Evolutionary conservation across 2,329 filamentous ascomycete genomes (phyloP), one percentile per base, ranked within the genome.

Genomic region (Talaromyces atroroseus): DNA sequence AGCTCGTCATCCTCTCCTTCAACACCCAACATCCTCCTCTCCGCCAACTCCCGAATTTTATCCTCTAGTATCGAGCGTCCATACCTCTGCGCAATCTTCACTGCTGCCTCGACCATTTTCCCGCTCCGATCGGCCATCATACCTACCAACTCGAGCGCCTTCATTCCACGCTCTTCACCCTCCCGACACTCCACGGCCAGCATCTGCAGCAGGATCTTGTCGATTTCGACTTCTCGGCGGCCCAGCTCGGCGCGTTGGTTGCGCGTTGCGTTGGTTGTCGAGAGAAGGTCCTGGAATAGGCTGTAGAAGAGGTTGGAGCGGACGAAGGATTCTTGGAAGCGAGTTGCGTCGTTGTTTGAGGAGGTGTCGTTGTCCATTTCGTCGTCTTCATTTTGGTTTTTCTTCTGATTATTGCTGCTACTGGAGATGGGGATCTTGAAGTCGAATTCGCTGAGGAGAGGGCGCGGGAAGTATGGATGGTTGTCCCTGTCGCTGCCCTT

Each of bases 101-200:
- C 84, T 1, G 94, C 94, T 4, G 92, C 89, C 70, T 96, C 91
- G 57, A 96, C 74, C 89, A 96, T 96, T 70, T 88, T 87, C 18
- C 92, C 92, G 59, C 84, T 88, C 47, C 84, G 80, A 74, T 97
- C 92, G 46, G 82, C 82, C 86, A 99, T 89, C 66, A 99, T 78
- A 60, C 82, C 80, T 29, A 95, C 94, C 65, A 97, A 82, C 74
- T 99, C 95, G 36, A 99, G 77, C 0, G 92, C 92, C 63, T 92
- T 90, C 90, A 96, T 96, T 5, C 92, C 92, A 29, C 88, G 81
- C 61, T 97, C 92, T 71, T 99, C 94, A 46, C 91, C 90, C 63
- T 94, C 90, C 58, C 91, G 85, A 70, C 94, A 99, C 76, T 97
- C 94, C 6, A 87, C 78, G 2, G 90, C 92, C 67, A 99, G 78